Evolutionary conservation across 2,329 filamentous ascomycete genomes (phyloP).

Genomic region (Fusarium pilosicola): DNA sequence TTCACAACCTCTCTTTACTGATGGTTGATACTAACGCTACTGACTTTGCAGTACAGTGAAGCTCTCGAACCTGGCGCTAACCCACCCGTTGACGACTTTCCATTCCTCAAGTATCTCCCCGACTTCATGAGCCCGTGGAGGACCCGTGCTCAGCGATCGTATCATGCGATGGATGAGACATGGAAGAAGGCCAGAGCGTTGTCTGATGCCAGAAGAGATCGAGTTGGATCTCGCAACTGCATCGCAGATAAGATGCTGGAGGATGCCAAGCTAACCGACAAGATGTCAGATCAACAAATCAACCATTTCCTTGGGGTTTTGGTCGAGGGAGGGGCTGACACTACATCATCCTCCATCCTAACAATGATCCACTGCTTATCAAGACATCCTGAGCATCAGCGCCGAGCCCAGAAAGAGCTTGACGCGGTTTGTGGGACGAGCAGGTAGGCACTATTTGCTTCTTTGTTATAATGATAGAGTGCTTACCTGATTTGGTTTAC

Average conservation of each 20-base stretch:
- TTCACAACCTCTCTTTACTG: background rate
- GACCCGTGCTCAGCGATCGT: background rate
- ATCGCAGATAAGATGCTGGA: background rate
- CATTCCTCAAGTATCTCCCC: background rate
- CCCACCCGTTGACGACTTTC: background rate
- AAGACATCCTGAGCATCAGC: background rate
- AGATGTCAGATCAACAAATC: background rate
- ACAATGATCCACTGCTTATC: background rate
- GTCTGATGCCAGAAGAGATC: background rate
- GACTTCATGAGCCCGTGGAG: background rate
- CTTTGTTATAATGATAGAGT: accelerated
- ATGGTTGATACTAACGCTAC: too few species aligned
- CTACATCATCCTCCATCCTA: background rate
- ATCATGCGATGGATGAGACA: background rate
- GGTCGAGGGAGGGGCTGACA: background rate
- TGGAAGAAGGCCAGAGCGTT: background rate
- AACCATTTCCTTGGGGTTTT: background rate
- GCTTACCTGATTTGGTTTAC: background rate
- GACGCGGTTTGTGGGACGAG: background rate
- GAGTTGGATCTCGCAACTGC: background rate
- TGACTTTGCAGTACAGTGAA: background rate
- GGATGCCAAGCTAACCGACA: accelerated
- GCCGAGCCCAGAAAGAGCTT: background rate
- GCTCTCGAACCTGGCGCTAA: background rate
- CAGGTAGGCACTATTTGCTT: background rate